A percentile compares a stretch with the other conserved stretches of the same genome.
These are phyloP conservation scores for Smittium mucronatum DNA, from an alignment of 371 early-diverging fungal genomes.

Conservation along the genomic window DNA sequence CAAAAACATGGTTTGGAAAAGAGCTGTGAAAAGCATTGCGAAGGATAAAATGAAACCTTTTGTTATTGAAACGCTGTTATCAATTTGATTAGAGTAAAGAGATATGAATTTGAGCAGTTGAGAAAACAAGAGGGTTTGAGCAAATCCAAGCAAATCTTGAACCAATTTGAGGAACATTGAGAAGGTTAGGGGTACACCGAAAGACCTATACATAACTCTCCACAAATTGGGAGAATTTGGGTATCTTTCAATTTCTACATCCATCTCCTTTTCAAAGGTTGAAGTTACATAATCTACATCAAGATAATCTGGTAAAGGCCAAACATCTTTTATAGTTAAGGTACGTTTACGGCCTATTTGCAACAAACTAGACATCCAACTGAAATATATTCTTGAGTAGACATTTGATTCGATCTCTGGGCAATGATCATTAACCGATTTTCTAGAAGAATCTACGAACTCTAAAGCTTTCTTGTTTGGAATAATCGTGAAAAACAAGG, in stretches of 20 bases:
- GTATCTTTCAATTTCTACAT: slow-evolving; percentile 28
- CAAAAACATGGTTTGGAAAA: slow-evolving; percentile 69
- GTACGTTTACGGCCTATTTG: slow-evolving; percentile 61
- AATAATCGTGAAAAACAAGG: slow-evolving; percentile 44
- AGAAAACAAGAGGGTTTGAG: slow-evolving; percentile 70
- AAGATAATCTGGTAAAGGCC: slow-evolving; percentile 48
- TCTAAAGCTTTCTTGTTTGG: slow-evolving; percentile 30
- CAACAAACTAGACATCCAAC: slow-evolving; percentile 86
- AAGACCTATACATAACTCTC: slow-evolving; percentile 43
- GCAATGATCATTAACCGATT: slow-evolving; percentile 38
- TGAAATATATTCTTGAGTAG: slow-evolving; percentile 68
- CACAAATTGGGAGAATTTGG: slow-evolving; percentile 37
- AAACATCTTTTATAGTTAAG: slow-evolving; percentile 23
- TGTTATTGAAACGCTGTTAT: slow-evolving; percentile 38
- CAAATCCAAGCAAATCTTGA: slow-evolving; percentile 69
- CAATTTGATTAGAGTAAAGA: slow-evolving; percentile 24
- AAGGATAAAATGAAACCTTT: slow-evolving; percentile 46
- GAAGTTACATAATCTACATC: slow-evolving; percentile 47
- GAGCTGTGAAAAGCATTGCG: slow-evolving; percentile 67
- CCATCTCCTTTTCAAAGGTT: slow-evolving; percentile 56
- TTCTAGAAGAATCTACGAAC: slow-evolving; percentile 37
- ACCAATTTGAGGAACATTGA: slow-evolving; percentile 53
- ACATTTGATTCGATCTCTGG: slow-evolving; percentile 77
- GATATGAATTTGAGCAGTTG: slow-evolving; percentile 60
- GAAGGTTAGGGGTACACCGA: slow-evolving; percentile 48